These are phyloP conservation scores for Mortierella alpina DNA, from an alignment of 192 early-diverging fungal genomes.

Conservation along the genomic window DNA sequence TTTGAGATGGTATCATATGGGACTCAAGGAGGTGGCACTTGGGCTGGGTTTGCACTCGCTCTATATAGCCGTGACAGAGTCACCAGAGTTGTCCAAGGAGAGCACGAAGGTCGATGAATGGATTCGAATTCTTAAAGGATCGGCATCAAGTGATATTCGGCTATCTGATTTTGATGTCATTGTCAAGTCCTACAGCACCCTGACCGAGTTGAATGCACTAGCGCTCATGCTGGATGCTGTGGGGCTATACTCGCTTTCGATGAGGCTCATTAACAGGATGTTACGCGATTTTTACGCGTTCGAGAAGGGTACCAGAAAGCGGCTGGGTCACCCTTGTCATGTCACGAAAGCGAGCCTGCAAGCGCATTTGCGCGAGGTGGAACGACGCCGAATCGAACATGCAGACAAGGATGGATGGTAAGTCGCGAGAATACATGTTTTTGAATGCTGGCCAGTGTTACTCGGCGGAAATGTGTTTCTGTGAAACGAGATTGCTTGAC, in stretches of 20 bases:
- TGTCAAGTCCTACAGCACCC: constrained; percentile 8
- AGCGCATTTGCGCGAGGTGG: constrained; percentile 9
- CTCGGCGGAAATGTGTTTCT: neutral
- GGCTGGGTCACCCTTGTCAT: constrained; percentile 9
- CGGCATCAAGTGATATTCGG: neutral
- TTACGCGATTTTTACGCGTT: constrained; percentile 9
- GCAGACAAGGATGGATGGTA: constrained; percentile 13
- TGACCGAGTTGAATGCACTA: constrained; percentile 29
- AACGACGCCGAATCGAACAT: neutral
- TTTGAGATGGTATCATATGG: too few species aligned
- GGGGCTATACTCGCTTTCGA: constrained; percentile 28
- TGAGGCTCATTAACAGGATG: constrained; percentile 24
- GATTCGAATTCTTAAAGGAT: neutral
- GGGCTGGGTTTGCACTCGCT: constrained; percentile 31
- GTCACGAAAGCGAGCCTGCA: constrained; percentile 12
- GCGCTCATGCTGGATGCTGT: constrained; percentile 31
- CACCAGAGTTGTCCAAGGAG: neutral
- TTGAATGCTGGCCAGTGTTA: neutral
- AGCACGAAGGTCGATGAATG: constrained; percentile 2
- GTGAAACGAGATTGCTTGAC: neutral
- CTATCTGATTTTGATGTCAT: constrained; percentile 27
- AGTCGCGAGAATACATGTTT: neutral
- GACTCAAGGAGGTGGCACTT: constrained; percentile 1
- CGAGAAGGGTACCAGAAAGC: neutral
- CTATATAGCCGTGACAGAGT: constrained; percentile 9